Base-by-base conservation (phyloP, 331 rosid species). In the Acacia pycnantha region DNA sequence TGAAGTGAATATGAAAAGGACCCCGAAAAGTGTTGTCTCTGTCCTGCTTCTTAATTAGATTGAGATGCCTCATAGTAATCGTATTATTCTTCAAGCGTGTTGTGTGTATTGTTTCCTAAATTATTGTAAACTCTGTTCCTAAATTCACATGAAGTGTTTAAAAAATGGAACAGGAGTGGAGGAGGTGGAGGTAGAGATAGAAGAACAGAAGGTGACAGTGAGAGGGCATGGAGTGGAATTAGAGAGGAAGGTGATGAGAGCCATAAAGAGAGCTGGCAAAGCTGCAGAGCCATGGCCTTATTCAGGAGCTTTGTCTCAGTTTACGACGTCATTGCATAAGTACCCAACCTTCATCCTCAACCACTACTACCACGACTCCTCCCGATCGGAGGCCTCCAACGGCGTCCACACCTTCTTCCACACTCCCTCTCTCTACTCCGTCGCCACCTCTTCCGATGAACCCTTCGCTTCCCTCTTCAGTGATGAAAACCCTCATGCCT, bases 401-500 rank as follows among this genome's bases (percentile, higher is more conserved):
- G 95, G 93, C 2, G 92, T 92, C 5, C 98, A 90, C 83, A 80
- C 97, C 41, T 95, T 93, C 87, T 95, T 95, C 72, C 98, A 92
- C 31, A 95, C 98, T 6, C 98, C 98, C 51, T 59, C 97, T 22
- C 84, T 85, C 56, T 95, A 93, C 76, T 95, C 98, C 0, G 84
- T 90, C 43, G 93, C 98, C 15, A 84, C 93, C n/a, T 93, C 97
- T 2, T 93, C 97, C 27, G 97, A 95, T 71, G 93, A 95, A 58
- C 91, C 94, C 51, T 77, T 92, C 43, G 97, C 97, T 79, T 93
- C 98, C 0, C 85, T 93, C 76, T 95, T 95, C 74, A 93, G 98
- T 26, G 98, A 95, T 47, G 98, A 92, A 73, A 95, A 95, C 77
- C 98, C 97, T 13, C 97, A 92, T 84, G 98, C 98, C 86, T 95